These are phyloP conservation scores for Amanita rubescens DNA, from an alignment of 768 basidiomycete genomes.

Conservation along the genomic window DNA sequence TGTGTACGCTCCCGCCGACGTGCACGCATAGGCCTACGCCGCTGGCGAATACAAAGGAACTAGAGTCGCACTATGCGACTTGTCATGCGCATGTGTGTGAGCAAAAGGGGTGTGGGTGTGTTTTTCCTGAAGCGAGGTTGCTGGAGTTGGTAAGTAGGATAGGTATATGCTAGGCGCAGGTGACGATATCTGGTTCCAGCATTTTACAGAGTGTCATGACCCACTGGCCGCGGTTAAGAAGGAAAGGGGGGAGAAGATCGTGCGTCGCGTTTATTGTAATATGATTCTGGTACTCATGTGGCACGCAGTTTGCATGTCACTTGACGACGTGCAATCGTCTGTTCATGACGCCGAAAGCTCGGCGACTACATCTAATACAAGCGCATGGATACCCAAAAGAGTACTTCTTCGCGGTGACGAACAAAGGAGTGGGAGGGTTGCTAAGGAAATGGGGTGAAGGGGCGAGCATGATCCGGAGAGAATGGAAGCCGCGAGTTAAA, in stretches of 20 bases:
- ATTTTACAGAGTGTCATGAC: slow-evolving; percentile 85
- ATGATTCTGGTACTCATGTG: slow-evolving; percentile 5
- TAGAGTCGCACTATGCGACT: slow-evolving; percentile 77
- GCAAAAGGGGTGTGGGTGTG: slow-evolving; percentile 58
- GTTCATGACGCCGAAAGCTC: slow-evolving; percentile 67
- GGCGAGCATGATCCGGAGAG: slow-evolving; percentile 66
- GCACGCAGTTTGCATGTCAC: slow-evolving; percentile 73
- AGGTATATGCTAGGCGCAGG: not conserved
- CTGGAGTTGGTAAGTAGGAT: slow-evolving; percentile 63
- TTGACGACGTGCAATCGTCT: slow-evolving; percentile 47
- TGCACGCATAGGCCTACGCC: slow-evolving; percentile 62
- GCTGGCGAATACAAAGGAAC: slow-evolving; percentile 58
- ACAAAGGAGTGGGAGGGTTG: slow-evolving; percentile 81
- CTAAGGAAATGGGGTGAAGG: slow-evolving; percentile 79
- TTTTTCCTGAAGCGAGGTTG: slow-evolving; percentile 79
- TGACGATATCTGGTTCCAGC: slow-evolving; percentile 31
- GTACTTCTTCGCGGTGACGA: slow-evolving; percentile 88
- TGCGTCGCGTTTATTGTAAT: slow-evolving; percentile 26
- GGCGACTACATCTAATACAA: slow-evolving; percentile 76
- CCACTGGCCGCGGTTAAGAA: slow-evolving; percentile 70
- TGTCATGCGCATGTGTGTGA: slow-evolving; percentile 84
- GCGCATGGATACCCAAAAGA: slow-evolving; percentile 81
- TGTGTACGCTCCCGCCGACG: slow-evolving; percentile 79
- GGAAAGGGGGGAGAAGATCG: slow-evolving; percentile 82
- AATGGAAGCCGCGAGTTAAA: slow-evolving; percentile 48